phyloP scores from a whole-genome alignment of 139 green algal genomes.

The Chlamydomonas schloesseri region DNA sequence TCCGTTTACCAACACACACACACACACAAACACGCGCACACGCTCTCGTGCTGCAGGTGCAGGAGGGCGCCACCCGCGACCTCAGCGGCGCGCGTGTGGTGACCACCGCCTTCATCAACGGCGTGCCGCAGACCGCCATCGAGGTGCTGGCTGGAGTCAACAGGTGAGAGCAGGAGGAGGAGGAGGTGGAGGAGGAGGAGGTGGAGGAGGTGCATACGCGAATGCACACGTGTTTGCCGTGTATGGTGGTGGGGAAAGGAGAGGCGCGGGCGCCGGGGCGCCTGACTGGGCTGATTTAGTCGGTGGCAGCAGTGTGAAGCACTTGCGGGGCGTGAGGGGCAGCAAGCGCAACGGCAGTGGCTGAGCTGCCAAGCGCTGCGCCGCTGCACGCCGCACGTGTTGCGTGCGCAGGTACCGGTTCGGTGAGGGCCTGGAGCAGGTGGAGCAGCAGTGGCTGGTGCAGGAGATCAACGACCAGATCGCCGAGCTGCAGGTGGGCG shows the following conservation, averaged over 20 bases:
- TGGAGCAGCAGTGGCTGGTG: slow-evolving; percentile 88
- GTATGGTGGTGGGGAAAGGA: no score
- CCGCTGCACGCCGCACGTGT: no score
- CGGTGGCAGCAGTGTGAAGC: no score
- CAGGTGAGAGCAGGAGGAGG: slow-evolving; percentile 1
- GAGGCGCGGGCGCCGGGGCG: no score
- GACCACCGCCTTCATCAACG: slow-evolving; percentile 71
- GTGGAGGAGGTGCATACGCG: neutral
- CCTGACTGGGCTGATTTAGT: no score
- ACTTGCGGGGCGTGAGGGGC: no score
- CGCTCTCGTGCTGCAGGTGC: no score
- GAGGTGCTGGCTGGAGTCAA: slow-evolving; percentile 72
- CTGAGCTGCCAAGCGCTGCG: no score
- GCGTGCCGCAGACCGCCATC: slow-evolving; percentile 62
- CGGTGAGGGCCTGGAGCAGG: slow-evolving; percentile 74
- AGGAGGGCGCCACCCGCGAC: slow-evolving; percentile 47
- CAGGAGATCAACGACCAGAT: slow-evolving; percentile 82
- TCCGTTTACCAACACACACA: no score
- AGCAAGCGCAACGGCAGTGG: no score
- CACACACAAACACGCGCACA: no score
- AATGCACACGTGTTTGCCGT: no score
- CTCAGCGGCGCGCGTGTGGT: slow-evolving; percentile 58
- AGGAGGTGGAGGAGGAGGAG: neutral
- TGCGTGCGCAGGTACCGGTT: slow-evolving; percentile 58
- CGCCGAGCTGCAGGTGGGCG: slow-evolving; percentile 39